Percentiles rank a stretch among this genome's conserved stretches.
phyloP scores from a whole-genome alignment of 2,329 filamentous ascomycete genomes.

The Didymella exigua region DNA sequence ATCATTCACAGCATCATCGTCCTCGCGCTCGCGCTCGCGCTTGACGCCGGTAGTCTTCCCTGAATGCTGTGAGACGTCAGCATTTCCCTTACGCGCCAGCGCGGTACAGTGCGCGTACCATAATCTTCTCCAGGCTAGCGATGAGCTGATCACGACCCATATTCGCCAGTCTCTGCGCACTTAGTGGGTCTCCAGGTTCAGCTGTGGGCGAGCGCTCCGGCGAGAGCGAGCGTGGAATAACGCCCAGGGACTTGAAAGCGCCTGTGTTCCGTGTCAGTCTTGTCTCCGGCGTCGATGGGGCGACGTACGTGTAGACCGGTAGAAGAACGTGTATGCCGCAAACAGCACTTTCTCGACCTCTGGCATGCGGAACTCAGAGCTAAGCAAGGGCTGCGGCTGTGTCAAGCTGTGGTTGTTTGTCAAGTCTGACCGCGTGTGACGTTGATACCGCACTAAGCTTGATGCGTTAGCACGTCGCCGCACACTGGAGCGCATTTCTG shows the following conservation, averaged over 20 bases:
- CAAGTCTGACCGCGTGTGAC: neutral
- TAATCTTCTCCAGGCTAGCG: neutral
- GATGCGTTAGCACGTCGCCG: slow-evolving; percentile 12
- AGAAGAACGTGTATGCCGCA: slow-evolving; percentile 29
- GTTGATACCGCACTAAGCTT: neutral
- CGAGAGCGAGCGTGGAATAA: slow-evolving; percentile 32
- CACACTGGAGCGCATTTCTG: slow-evolving; percentile 22
- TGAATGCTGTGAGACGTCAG: no score
- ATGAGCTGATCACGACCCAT: neutral
- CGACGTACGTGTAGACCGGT: slow-evolving; percentile 16
- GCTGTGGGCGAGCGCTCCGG: neutral
- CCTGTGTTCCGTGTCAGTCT: neutral
- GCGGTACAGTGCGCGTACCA: neutral
- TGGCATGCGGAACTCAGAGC: slow-evolving; percentile 1
- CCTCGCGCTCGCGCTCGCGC: no score
- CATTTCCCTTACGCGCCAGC: no score
- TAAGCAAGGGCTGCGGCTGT: slow-evolving; percentile 4
- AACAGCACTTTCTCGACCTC: slow-evolving; percentile 13
- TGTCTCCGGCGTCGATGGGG: neutral
- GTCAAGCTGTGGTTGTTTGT: slow-evolving; percentile 2
- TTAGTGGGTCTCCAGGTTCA: neutral
- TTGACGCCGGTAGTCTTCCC: no score
- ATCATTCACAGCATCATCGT: no score
- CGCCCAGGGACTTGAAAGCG: slow-evolving; percentile 35
- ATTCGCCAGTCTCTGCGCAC: neutral